Conservation (phyloP, 164 flowering plant genomes). For the Chloranthus sessilifolius region DNA sequence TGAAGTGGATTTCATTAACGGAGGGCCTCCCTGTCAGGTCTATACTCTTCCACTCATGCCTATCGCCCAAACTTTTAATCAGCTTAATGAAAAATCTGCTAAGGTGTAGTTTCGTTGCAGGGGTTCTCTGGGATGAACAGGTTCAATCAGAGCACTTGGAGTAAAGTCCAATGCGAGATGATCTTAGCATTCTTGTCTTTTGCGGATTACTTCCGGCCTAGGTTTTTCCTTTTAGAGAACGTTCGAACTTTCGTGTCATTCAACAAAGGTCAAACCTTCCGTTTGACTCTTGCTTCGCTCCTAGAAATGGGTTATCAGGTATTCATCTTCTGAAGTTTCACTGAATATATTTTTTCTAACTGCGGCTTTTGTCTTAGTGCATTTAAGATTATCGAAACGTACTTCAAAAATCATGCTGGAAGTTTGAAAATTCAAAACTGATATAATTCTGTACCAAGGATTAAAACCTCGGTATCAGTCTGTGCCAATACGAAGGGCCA, state of each 20-base stretch:
- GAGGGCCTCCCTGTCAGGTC: conserved; percentile 98
- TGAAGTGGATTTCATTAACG: conserved; percentile 91
- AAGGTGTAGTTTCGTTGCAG: conserved; percentile 31
- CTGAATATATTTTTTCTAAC: not conserved
- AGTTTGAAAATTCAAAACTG: no score
- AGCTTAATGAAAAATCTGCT: no score
- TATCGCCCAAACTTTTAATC: no score
- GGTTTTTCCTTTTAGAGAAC: conserved; percentile 82
- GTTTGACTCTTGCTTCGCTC: conserved; percentile 79
- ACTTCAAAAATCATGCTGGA: no score
- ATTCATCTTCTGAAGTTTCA: conserved; percentile 4
- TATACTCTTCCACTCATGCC: not conserved
- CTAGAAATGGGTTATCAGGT: conserved; percentile 99
- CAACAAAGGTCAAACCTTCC: conserved; percentile 94
- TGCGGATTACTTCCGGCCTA: conserved; percentile 87
- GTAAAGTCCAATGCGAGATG: conserved; percentile 97
- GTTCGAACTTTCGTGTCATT: conserved; percentile 87
- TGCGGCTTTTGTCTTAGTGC: not conserved
- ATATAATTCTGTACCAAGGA: no score
- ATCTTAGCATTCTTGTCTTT: conserved; percentile 88
- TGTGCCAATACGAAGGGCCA: no score
- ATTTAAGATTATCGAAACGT: no score
- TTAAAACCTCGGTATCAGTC: no score
- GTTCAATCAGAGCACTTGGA: conserved; percentile 89
- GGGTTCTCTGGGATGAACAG: conserved; percentile 99